These are phyloP conservation scores for Coriolopsis trogii DNA, from an alignment of 1,284 basidiomycete species.

Conservation along the genomic window DNA sequence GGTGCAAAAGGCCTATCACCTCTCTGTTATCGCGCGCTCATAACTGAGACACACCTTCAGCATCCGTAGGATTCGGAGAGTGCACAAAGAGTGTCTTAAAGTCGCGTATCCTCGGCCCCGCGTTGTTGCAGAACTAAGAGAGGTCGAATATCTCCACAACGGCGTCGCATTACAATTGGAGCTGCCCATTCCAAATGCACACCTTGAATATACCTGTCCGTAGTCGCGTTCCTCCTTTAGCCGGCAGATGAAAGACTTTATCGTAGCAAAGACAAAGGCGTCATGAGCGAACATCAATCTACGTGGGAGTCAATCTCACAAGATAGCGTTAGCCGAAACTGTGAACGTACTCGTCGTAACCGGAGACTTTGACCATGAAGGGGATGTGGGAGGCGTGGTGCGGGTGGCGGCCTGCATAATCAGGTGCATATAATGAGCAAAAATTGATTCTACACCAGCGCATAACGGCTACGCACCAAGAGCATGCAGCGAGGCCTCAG, in stretches of 20 bases:
- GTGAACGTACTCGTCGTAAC: conserved; percentile 38
- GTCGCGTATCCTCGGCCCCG: too few species aligned
- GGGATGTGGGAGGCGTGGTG: conserved; percentile 45
- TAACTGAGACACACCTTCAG: too few species aligned
- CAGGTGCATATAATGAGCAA: not conserved
- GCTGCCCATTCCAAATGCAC: too few species aligned
- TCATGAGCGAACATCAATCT: conserved; percentile 44
- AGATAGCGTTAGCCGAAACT: too few species aligned
- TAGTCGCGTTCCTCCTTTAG: conserved; percentile 36
- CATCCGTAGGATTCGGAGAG: too few species aligned
- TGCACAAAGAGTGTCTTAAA: too few species aligned
- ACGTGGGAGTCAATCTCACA: not conserved
- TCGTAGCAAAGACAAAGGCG: conserved; percentile 45
- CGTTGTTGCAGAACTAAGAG: too few species aligned
- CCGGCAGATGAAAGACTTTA: conserved; percentile 41
- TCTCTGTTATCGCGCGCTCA: too few species aligned
- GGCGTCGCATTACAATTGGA: too few species aligned
- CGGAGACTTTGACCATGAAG: conserved; percentile 39
- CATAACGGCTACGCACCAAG: conserved; percentile 26
- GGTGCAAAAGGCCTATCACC: too few species aligned
- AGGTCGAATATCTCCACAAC: too few species aligned
- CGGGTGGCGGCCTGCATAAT: conserved; percentile 39
- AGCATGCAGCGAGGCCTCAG: conserved; percentile 37
- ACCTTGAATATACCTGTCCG: too few species aligned
- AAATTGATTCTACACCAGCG: not conserved